Evolutionary conservation across 805 yeast species (phyloP), one percentile per base, ranked within the genome.

Genomic region (Dipodascus geniculatus): DNA sequence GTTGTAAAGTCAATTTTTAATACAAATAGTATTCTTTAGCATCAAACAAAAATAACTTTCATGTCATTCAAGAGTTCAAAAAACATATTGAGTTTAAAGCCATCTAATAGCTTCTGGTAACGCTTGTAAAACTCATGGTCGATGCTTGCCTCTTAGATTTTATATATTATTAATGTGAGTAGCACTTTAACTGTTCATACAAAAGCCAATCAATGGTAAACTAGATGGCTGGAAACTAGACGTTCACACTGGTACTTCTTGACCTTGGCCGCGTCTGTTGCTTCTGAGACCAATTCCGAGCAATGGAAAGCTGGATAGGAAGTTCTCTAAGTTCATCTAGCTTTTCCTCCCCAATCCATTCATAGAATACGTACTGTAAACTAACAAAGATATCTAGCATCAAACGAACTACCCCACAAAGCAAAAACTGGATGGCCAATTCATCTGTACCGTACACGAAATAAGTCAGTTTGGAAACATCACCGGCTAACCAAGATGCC

Each of bases 401-500:
- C 2, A 58, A 56, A 50, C 62, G 66, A 24, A 63, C 51, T 2
- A 56, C 48, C 2, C 63, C 59, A 49, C 65, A 62, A 49, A 62
- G n/a, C 48, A 61, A 31, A 47, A 63, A 63, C 55, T 63, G 66
- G 11, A 63, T 58, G 28, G 63, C 57, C 11, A 63, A 50, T 23
- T 50, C 50, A 16, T 33, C 47, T 11, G 56, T 49, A 17, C 57
- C 57, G 24, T 53, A 50, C 11, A 54, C 6, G 38, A 62, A 58
- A 51, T 51, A 63, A 3, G 54, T 48, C 11, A 63, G 33, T 65
- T 90, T 90, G 42, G 87, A 77, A 44, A 83, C 71, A 68, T 89
- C 97, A 54, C 96, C 96, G 56, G 91, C 83, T 2, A 89, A 71
- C 97, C 97, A 89, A 62, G 90, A 83, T 19, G 88, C 68, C 38